Base-by-base conservation (phyloP, 2,329 filamentous ascomycete species). In the Zarea fungicola region DNA sequence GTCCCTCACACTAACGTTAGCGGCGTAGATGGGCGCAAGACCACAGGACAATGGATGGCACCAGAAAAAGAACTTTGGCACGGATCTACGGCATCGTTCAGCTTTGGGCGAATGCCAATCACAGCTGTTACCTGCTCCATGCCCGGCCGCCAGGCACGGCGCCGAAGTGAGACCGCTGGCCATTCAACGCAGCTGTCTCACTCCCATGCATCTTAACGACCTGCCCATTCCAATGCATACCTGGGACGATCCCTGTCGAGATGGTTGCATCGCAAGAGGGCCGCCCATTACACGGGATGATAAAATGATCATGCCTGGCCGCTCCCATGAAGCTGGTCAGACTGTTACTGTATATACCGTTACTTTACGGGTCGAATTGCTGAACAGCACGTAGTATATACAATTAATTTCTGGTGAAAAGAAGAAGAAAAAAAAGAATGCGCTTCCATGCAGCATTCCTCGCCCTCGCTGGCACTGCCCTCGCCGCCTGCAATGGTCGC, bases 401-500 rank as follows among this genome's bases (percentile, higher is more conserved):
- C n/a, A n/a, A n/a, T n/a, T n/a, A n/a, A n/a, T n/a, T n/a, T n/a
- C n/a, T n/a, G n/a, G n/a, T n/a, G n/a, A n/a, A n/a, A n/a, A n/a
- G n/a, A n/a, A n/a, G n/a, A n/a, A n/a, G n/a, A n/a, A n/a, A n/a
- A n/a, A n/a, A n/a, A 21, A 45, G 6, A 25, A 36, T 45, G 42
- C 42, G 19, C 34, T n/a, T 13, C 35, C n/a, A 32, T 21, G 37
- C 37, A 35, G n/a, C 21, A 8, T 29, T 36, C 14, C 28, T 36
- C 28, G 37, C 37, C n/a, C 14, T 42, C 39, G 23, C 25, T 32
- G 29, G 47, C 47, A 23, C 31, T 16, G 26, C 31, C 13, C 22
- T 39, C 23, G 60, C 58, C 18, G 62, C 61, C 54, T 85, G 82
- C 67, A 85, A 85, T 59, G 80, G 80, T 52, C 69, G 74, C 46